phyloP scores from a whole-genome alignment of 2,329 filamentous ascomycete species.

The Onygenales sp. region DNA sequence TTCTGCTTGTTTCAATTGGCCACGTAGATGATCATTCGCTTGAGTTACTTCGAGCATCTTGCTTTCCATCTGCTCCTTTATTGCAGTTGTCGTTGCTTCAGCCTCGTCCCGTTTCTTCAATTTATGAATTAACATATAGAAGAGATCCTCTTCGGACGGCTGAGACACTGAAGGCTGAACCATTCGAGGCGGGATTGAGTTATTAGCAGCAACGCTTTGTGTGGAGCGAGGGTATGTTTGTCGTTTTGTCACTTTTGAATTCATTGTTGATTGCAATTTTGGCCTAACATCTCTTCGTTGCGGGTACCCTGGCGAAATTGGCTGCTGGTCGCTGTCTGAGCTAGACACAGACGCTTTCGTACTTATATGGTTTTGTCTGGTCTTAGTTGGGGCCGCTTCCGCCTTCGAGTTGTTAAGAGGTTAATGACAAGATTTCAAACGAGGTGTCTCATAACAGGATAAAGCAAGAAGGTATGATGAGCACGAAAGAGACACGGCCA shows the following conservation, averaged over 20 bases:
- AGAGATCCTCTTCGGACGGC: constrained; percentile 26
- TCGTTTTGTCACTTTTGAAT: neutral
- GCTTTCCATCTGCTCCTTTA: constrained; percentile 19
- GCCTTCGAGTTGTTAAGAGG: neutral
- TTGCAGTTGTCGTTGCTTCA: constrained; percentile 14
- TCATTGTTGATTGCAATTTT: neutral
- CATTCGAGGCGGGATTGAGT: neutral
- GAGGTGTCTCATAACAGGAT: neutral
- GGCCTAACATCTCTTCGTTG: neutral
- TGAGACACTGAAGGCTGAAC: neutral
- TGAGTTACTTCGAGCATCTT: constrained; percentile 16
- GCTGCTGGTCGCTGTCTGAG: neutral
- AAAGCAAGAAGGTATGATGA: neutral
- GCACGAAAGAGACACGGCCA: neutral
- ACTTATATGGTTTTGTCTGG: neutral
- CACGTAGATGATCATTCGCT: constrained; percentile 21
- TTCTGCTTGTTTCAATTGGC: constrained; percentile 14
- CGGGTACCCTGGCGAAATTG: neutral
- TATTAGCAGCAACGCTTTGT: neutral
- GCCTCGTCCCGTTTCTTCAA: constrained; percentile 27
- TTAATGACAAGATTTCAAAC: neutral
- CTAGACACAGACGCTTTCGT: neutral
- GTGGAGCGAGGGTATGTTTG: neutral
- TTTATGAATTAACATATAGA: constrained; percentile 25
- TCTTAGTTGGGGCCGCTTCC: neutral